phyloP scores from a whole-genome alignment of 2,329 filamentous ascomycete genomes.

The Diaporthe aspalathi region DNA sequence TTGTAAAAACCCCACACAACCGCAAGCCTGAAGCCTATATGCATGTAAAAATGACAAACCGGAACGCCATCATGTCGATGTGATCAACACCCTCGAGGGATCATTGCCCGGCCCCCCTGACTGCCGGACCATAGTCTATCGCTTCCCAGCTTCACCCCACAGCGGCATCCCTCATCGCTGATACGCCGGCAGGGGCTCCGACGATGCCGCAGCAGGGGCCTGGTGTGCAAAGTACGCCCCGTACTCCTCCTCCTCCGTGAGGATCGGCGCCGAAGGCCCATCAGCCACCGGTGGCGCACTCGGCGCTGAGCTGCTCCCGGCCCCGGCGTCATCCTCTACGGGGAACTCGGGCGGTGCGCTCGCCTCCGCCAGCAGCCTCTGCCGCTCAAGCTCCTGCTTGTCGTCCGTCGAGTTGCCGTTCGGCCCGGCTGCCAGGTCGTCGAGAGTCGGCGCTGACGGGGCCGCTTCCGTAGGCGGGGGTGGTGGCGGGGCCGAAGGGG shows the following conservation, averaged over 20 bases:
- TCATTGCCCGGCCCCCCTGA: background rate
- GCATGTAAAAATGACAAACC: constrained; percentile 26
- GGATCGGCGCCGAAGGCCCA: constrained; percentile 65
- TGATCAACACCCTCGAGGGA: background rate
- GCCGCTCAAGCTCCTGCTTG: constrained; percentile 81
- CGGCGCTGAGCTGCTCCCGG: constrained; percentile 41
- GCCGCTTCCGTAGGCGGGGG: constrained; percentile 17
- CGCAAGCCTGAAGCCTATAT: constrained; percentile 24
- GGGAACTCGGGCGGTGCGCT: constrained; percentile 72
- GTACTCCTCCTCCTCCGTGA: constrained; percentile 65
- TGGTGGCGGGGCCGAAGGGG: constrained; percentile 34
- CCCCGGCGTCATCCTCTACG: constrained; percentile 59
- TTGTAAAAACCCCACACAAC: constrained; percentile 15
- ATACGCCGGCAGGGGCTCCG: constrained; percentile 37
- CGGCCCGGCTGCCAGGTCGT: constrained; percentile 51
- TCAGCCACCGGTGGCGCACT: constrained; percentile 42
- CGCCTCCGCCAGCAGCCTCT: constrained; percentile 70
- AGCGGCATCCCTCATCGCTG: constrained; percentile 27
- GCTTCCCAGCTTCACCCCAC: background rate
- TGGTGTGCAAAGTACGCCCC: constrained; percentile 35
- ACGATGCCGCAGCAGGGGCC: background rate
- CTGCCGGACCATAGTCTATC: background rate
- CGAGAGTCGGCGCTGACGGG: constrained; percentile 58
- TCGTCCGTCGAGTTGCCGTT: constrained; percentile 67
- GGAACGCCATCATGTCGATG: constrained; percentile 15